A percentile compares a stretch with the other conserved stretches of the same genome.
Conservation (phyloP, 352 stramenopile genomes). For the Phytophthora boehmeriae region DNA sequence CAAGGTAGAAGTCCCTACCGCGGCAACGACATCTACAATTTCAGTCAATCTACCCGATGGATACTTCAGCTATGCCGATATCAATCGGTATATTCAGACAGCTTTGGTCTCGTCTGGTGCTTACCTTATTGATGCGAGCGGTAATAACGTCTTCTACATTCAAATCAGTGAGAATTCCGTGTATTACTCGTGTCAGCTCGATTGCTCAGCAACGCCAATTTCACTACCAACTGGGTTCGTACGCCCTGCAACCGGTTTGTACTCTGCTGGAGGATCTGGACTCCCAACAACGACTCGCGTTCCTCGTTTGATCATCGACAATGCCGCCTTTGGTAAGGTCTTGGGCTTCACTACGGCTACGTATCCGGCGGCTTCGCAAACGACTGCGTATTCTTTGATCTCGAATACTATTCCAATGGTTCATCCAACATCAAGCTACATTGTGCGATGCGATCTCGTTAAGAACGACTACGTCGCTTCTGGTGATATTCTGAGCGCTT, state of each 20-base stretch:
- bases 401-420: constrained; percentile 6
- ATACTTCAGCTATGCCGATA: background rate
- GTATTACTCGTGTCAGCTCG: background rate
- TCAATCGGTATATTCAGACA: background rate
- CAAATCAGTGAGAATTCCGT: background rate
- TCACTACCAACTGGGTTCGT: background rate
- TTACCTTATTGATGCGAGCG: background rate
- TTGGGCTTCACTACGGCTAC: constrained; percentile 2
- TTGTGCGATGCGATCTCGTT: constrained; percentile 7
- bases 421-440: constrained; percentile 5
- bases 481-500: constrained; percentile 1
- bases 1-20: constrained; percentile 1
- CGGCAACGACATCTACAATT: background rate
- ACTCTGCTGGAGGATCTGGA: constrained; percentile 5
- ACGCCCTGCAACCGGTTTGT: constrained; percentile 3
- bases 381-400: background rate
- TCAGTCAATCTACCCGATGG: background rate
- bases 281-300: background rate
- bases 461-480: constrained; percentile 9
- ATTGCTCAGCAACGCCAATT: background rate
- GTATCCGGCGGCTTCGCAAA: constrained; percentile 5
- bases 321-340: constrained; percentile 8
- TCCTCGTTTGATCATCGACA: constrained; percentile 14
- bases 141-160: constrained; percentile 1
- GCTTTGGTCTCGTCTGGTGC: background rate